A percentile compares a stretch with the other conserved stretches of the same genome.
Conservation (phyloP, 176 grass and related monocot genomes). For the Tillandsia leiboldiana region DNA sequence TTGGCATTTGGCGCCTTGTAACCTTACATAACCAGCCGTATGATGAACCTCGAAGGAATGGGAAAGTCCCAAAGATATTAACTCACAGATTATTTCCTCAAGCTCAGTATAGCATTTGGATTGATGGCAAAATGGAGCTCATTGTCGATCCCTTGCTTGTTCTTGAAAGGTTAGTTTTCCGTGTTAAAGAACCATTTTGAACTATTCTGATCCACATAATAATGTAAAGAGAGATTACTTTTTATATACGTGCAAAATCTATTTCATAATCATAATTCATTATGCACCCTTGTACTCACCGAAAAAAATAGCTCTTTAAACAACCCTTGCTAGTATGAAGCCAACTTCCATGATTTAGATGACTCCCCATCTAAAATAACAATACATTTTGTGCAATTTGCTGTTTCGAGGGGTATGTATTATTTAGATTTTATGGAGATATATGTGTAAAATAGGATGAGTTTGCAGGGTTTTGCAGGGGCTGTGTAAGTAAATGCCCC, state of each 20-base stretch:
- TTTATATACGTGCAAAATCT: too few species aligned
- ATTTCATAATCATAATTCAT: too few species aligned
- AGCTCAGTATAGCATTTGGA: slow-evolving; percentile 98
- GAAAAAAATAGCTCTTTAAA: too few species aligned
- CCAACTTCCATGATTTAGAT: not conserved
- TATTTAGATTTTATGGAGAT: too few species aligned
- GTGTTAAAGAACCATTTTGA: not conserved
- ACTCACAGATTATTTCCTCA: slow-evolving; percentile 83
- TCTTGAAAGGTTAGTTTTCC: slow-evolving; percentile 66
- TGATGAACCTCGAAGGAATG: slow-evolving; percentile 97
- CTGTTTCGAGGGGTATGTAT: too few species aligned
- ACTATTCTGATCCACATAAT: not conserved
- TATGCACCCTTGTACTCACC: too few species aligned
- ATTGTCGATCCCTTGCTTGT: slow-evolving; percentile 90
- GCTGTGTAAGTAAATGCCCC: too few species aligned
- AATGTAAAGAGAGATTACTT: too few species aligned
- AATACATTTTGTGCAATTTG: too few species aligned
- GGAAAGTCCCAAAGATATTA: slow-evolving; percentile 95
- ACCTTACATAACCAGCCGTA: slow-evolving; percentile 56
- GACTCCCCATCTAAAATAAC: too few species aligned
- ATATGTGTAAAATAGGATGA: too few species aligned
- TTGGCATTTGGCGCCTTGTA: slow-evolving; percentile 86
- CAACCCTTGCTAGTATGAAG: not conserved
- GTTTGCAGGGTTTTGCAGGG: too few species aligned
- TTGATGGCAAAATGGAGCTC: slow-evolving; percentile 99